These are phyloP conservation scores for Penicillium canescens DNA, from an alignment of 495 filamentous ascomycete genomes.

Conservation along the genomic window DNA sequence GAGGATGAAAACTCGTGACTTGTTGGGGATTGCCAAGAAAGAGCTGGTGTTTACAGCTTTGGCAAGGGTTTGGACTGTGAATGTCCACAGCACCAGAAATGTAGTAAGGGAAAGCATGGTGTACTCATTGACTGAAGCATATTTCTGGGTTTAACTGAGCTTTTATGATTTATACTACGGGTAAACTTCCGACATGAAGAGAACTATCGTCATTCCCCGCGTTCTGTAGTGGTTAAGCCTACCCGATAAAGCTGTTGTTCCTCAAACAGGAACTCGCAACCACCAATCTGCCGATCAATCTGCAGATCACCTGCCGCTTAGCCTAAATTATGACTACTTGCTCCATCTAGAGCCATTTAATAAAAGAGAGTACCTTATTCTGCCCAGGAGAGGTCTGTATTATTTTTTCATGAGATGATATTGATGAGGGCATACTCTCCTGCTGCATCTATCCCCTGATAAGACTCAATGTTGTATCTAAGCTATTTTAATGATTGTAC, in stretches of 20 bases:
- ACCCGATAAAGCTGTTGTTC: neutral
- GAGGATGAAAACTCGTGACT: slow-evolving; percentile 37
- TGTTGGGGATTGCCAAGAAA: slow-evolving; percentile 7
- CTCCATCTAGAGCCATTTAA: too few relatives aligned
- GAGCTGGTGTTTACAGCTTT: slow-evolving; percentile 5
- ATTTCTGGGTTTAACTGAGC: neutral
- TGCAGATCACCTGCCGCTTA: too few relatives aligned
- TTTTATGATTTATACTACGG: neutral
- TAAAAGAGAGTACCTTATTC: too few relatives aligned
- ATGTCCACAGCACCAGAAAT: slow-evolving; percentile 9
- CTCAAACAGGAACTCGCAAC: neutral
- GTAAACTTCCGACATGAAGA: neutral
- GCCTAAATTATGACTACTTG: too few relatives aligned
- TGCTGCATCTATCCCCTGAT: too few relatives aligned
- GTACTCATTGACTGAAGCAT: neutral
- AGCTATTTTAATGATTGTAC: too few relatives aligned
- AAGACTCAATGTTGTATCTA: too few relatives aligned
- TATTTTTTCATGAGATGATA: too few relatives aligned
- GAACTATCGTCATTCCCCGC: neutral
- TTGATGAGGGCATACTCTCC: too few relatives aligned
- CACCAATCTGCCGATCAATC: neutral
- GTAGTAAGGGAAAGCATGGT: neutral
- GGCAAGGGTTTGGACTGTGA: slow-evolving; percentile 7
- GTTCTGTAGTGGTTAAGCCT: neutral
- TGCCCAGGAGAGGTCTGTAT: too few relatives aligned